Base-by-base conservation (phyloP, 805 yeast species). In the Metschnikowia baotianmanensis region DNA sequence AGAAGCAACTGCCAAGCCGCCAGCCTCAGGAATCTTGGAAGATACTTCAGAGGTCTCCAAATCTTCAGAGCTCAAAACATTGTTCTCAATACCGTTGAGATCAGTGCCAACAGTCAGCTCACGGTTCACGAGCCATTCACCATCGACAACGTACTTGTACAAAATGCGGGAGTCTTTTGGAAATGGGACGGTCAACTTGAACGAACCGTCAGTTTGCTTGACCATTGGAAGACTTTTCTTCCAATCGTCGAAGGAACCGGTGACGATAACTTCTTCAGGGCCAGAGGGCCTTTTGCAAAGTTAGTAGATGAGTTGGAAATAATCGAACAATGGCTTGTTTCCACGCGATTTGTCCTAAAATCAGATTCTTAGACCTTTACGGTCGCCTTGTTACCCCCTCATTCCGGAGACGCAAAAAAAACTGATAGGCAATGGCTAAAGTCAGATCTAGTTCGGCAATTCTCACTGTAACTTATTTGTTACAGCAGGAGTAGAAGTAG, bases 61-160 rank as follows among this genome's bases (percentile, higher is more conserved):
- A 41, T 74, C 76, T 7, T 52, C 50, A 5, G 58, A 46, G 29
- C 61, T 62, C 48, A 79, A 59, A 22, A 66, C 68, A 51, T 80
- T 80, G 64, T 80, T 80, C 30, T 65, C 67, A 50, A 63, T 74
- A 18, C 83, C 83, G 27, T 64, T 56, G 9, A 59, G 72, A 51
- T 78, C 83, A 28, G 61, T 65, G 42, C 74, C 73, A 21, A 65
- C 59, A 31, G 61, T 61, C 46, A 73, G 72, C 24, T 51, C 38
- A 1, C 59, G 57, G 15, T 70, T 64, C 18, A 70, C 69, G 18
- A 59, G 56, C 89, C 89, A 83, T 33, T 73, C 74, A 33, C 82
- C 87, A 57, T 83, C 89, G 31, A 83, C 89, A 42, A 83, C 76
- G 56, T 76, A 83, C 65, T 80, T 80, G 65, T 73, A 80, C 17